A percentile compares a stretch with the other conserved stretches of the same genome.
These are phyloP conservation scores for Saccharomycopsis fodiens DNA, from an alignment of 805 yeast species.

Conservation along the genomic window DNA sequence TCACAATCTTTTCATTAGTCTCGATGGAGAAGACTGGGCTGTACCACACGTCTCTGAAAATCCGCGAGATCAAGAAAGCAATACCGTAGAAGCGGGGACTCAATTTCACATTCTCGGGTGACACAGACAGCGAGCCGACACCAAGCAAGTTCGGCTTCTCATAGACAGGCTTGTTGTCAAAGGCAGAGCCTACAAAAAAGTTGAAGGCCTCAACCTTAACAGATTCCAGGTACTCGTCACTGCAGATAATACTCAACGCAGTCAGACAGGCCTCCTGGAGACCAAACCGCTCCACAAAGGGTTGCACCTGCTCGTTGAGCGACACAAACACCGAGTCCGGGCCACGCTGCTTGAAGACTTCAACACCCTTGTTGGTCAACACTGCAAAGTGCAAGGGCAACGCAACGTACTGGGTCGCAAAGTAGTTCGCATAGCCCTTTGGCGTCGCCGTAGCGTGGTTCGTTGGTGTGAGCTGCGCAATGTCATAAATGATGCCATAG, in stretches of 20 bases:
- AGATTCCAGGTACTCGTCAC: constrained; percentile 52
- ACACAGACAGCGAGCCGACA: constrained; percentile 24
- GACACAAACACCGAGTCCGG: constrained; percentile 73
- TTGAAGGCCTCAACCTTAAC: constrained; percentile 37
- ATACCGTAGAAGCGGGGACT: constrained; percentile 91
- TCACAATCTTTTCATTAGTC: constrained; percentile 29
- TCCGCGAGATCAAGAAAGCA: constrained; percentile 66
- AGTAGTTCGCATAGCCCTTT: constrained; percentile 74
- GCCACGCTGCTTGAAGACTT: constrained; percentile 67
- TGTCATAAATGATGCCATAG: constrained; percentile 59
- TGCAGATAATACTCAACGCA: constrained; percentile 76
- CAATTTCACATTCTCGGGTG: constrained; percentile 70
- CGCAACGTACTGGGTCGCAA: constrained; percentile 76
- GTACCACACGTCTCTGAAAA: constrained; percentile 76
- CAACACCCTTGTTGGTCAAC: constrained; percentile 71
- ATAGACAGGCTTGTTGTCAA: constrained; percentile 36
- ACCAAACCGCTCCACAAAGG: constrained; percentile 75
- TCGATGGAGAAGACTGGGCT: constrained; percentile 49
- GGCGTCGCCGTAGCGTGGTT: constrained; percentile 71
- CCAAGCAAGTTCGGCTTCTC: constrained; percentile 21
- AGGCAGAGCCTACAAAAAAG: constrained; percentile 29
- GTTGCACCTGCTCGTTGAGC: constrained; percentile 58
- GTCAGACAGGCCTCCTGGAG: constrained; percentile 85
- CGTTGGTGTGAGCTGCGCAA: constrained; percentile 60
- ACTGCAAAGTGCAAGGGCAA: constrained; percentile 70